Evolutionary conservation across 495 filamentous ascomycete genomes (phyloP).

Genomic region (Daldinia decipiens): DNA sequence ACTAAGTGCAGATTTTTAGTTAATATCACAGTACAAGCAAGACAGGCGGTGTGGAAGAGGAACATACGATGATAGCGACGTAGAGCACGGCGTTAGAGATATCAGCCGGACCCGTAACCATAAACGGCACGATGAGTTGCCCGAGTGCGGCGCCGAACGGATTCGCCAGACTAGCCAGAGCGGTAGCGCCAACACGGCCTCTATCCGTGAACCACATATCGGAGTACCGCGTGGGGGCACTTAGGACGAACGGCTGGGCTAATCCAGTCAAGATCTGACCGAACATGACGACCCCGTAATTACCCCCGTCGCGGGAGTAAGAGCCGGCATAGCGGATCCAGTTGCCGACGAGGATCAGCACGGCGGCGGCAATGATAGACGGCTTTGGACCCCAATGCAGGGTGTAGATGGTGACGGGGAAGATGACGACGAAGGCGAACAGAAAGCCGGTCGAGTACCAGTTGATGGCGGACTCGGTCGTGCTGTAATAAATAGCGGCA

Average conservation of each 20-base stretch:
- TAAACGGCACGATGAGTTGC: conserved; percentile 83
- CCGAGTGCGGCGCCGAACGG: conserved; percentile 88
- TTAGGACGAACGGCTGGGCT: conserved; percentile 90
- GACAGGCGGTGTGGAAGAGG: not conserved
- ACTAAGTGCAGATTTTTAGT: conserved; percentile 52
- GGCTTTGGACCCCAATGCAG: conserved; percentile 83
- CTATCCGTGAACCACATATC: conserved; percentile 92
- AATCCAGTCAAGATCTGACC: conserved; percentile 94
- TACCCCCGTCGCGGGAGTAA: conserved; percentile 60
- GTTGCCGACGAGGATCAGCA: conserved; percentile 82
- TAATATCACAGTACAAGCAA: conserved; percentile 4
- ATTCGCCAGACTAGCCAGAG: conserved; percentile 84
- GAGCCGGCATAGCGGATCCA: conserved; percentile 93
- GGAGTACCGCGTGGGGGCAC: conserved; percentile 89
- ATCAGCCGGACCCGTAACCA: conserved; percentile 68
- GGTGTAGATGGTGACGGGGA: conserved; percentile 79
- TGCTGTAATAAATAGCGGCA: conserved; percentile 77
- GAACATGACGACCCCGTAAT: conserved; percentile 84
- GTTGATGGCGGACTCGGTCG: conserved; percentile 82
- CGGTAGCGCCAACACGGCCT: conserved; percentile 88
- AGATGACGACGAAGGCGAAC: conserved; percentile 80
- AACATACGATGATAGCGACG: conserved; percentile 81
- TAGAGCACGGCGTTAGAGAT: conserved; percentile 87
- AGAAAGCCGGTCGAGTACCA: conserved; percentile 90
- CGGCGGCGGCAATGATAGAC: conserved; percentile 76